These are phyloP conservation scores for Russula emetica DNA, from an alignment of 768 basidiomycete genomes.

Conservation along the genomic window DNA sequence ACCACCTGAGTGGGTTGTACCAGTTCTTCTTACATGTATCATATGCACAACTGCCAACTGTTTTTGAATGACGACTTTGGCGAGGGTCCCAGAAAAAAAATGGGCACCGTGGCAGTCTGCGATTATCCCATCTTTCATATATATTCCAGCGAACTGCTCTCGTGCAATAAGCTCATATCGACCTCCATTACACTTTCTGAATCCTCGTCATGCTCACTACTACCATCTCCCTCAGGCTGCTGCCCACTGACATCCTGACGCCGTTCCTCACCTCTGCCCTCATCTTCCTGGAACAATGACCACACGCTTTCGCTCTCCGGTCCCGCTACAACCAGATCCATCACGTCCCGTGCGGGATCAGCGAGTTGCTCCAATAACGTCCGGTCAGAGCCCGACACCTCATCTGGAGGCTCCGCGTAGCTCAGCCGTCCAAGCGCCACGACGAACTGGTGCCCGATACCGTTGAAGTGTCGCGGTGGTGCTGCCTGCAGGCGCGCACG, in stretches of 20 bases:
- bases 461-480: constrained; percentile 52
- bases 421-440: constrained; percentile 74
- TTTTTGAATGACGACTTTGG: too few species aligned
- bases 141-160: not conserved
- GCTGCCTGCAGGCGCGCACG: constrained; percentile 56
- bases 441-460: constrained; percentile 63
- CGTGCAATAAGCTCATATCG: not conserved
- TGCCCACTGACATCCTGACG: not conserved
- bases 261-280: not conserved
- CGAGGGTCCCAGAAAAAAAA: too few species aligned
- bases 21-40: too few species aligned
- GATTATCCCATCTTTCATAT: not conserved
- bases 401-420: constrained; percentile 44
- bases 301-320: constrained; percentile 34
- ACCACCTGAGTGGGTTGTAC: too few species aligned
- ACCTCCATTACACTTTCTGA: constrained; percentile 2
- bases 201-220: not conserved
- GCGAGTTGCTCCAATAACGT: constrained; percentile 30
- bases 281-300: constrained; percentile 33
- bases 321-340: constrained; percentile 34
- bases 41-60: too few species aligned
- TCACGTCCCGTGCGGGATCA: constrained; percentile 32
- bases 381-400: constrained; percentile 26
- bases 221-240: not conserved
- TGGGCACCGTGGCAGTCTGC: not conserved